Evolutionary conservation across 192 early-diverging fungal genomes (phyloP), one percentile per base, ranked within the genome.

Genomic region (Backusella tuberculispora): DNA sequence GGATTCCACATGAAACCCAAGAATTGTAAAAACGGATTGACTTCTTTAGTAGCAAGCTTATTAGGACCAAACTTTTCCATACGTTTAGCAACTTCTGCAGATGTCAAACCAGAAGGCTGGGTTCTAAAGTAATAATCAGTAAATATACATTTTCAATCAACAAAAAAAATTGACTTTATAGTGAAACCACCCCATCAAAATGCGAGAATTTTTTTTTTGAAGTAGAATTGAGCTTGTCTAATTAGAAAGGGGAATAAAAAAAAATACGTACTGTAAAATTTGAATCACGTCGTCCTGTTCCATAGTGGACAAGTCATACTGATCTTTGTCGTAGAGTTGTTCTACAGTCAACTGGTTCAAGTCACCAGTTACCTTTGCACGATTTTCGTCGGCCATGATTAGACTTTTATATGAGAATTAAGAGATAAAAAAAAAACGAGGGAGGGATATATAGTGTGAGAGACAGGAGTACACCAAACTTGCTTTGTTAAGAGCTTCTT

Each of bases 1-100:
- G 91, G 90, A 74, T 91, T 91, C 90, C 90, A 91, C 90, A 92
- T 90, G 84, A 90, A 97, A 69, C 88, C 86, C 69, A 95, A 86
- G 85, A 97, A 97, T 86, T 91, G 88, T 75, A 94, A 79, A 71
- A 95, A 72, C 0, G 94, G 93, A 82, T 91, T 95, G 68, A 91
- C 83, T 79, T 92, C 90, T 79, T 88, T 91, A 67, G 95, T 87
- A 73, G 88, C 88, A 15, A 92, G 88, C 67, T 81, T 83, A 82
- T 92, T 92, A 66, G 72, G 75, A 42, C 91, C 91, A 73, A 92
- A 92, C 86, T 90, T 87, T 69, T 80, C 81, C 56, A 90, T 47
- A 74, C 91, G 89, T 53, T 85, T 71, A 15, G 80, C 80, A 48
- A 86, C 91, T 68, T 92, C 91, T 47, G 78, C 73, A 26, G 85